Percentiles rank a stretch among this genome's conserved stretches.
Conservation (phyloP, 176 grass and related monocot species). For the Puya raimondii region DNA sequence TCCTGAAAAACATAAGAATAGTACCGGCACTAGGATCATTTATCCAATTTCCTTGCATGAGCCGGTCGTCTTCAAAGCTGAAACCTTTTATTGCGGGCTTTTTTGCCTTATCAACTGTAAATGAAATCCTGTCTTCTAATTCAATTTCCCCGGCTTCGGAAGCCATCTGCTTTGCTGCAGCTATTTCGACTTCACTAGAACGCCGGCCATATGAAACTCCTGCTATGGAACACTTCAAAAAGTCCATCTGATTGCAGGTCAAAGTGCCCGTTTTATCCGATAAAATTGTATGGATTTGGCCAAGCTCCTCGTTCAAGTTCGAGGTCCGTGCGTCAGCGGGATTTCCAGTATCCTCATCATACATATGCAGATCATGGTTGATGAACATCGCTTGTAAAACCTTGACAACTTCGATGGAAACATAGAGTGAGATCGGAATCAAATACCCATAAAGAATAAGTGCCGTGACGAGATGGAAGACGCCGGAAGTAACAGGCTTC, state of each 20-base stretch:
- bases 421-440: constrained; percentile 91
- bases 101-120: constrained; percentile 33
- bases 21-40: constrained; percentile 51
- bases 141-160: constrained; percentile 59
- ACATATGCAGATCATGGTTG: constrained; percentile 93
- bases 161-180: constrained; percentile 80
- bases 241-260: constrained; percentile 99
- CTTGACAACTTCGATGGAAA: constrained; percentile 96
- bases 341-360: constrained; percentile 82
- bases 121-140: constrained; percentile 39
- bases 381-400: constrained; percentile 90
- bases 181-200: constrained; percentile 85
- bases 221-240: constrained; percentile 93
- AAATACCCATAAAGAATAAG: constrained; percentile 98
- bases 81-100: constrained; percentile 73
- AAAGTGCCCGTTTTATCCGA: constrained; percentile 94
- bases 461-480: constrained; percentile 90
- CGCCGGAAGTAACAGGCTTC: constrained; percentile 57
- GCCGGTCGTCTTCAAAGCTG: constrained; percentile 71
- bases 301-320: constrained; percentile 95
- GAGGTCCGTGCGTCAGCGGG: constrained; percentile 86
- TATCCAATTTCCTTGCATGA: constrained; percentile 88
- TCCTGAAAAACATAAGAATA: constrained; percentile 89
- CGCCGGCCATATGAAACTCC: constrained; percentile 68
- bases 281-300: constrained; percentile 83